A percentile compares a stretch with the other conserved stretches of the same genome.
Conservation (phyloP, 2,329 filamentous ascomycete species). For the Aspergillus pseudoterreus region DNA sequence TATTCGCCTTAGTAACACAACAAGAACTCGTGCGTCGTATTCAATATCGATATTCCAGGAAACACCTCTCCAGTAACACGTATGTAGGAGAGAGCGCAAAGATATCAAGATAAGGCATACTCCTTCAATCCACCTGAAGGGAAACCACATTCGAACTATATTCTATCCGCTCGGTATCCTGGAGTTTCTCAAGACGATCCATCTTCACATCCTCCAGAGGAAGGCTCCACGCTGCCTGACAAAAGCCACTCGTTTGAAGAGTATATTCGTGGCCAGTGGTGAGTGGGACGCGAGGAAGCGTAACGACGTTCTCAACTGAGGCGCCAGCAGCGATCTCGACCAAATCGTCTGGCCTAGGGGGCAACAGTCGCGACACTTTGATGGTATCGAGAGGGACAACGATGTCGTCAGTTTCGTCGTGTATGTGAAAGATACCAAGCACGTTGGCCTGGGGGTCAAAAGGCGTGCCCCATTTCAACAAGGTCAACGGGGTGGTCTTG, state of each 20-base stretch:
- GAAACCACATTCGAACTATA: constrained; percentile 22
- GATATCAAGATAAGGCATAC: too few species aligned
- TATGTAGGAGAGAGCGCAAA: too few species aligned
- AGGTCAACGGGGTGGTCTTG: constrained; percentile 23
- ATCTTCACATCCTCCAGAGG: constrained; percentile 10
- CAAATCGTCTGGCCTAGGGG: constrained; percentile 26
- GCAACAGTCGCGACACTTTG: constrained; percentile 31
- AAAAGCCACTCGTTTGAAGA: constrained; percentile 30
- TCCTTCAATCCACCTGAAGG: constrained; percentile 13
- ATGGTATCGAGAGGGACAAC: constrained; percentile 27
- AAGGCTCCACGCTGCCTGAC: constrained; percentile 33
- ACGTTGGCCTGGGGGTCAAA: constrained; percentile 30
- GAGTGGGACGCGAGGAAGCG: constrained; percentile 24
- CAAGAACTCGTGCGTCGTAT: too few species aligned
- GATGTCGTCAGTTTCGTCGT: constrained; percentile 18
- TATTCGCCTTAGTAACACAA: too few species aligned
- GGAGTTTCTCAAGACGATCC: constrained; percentile 18
- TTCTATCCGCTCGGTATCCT: constrained; percentile 16
- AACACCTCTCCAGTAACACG: too few species aligned
- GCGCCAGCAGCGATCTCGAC: constrained; percentile 27
- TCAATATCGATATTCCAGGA: too few species aligned
- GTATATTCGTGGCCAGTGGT: constrained; percentile 29
- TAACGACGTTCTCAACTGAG: constrained; percentile 19
- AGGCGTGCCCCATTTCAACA: constrained; percentile 37
- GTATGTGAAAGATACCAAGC: constrained; percentile 29